Percentiles rank a stretch among this genome's conserved stretches.
phyloP scores from a whole-genome alignment of 2,329 filamentous ascomycete genomes.

The Arthroderma sp. region DNA sequence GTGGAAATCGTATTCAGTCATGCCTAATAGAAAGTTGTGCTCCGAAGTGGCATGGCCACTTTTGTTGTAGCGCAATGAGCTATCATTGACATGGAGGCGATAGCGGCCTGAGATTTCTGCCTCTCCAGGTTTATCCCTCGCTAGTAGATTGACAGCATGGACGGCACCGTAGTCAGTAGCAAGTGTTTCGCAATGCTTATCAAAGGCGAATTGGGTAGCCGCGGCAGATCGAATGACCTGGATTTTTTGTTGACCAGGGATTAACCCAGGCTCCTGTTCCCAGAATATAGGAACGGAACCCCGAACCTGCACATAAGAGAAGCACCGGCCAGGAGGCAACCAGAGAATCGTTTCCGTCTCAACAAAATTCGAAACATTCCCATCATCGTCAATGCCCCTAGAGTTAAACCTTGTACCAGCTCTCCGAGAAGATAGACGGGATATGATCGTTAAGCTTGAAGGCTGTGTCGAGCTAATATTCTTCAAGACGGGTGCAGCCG shows the following conservation, averaged over 20 bases:
- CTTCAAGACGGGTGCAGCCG: slow-evolving; percentile 57
- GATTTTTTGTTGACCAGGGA: slow-evolving; percentile 91
- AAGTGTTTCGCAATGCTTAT: slow-evolving; percentile 85
- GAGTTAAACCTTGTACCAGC: slow-evolving; percentile 94
- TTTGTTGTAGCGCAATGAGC: slow-evolving; percentile 48
- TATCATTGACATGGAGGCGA: slow-evolving; percentile 60
- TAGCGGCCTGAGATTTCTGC: slow-evolving; percentile 71
- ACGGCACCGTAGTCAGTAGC: slow-evolving; percentile 78
- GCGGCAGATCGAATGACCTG: slow-evolving; percentile 76
- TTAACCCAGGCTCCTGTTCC: slow-evolving; percentile 79
- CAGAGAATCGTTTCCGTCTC: slow-evolving; percentile 91
- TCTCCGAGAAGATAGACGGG: slow-evolving; percentile 74
- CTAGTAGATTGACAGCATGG: slow-evolving; percentile 89
- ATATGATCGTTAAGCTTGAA: slow-evolving; percentile 77
- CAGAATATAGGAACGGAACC: slow-evolving; percentile 94
- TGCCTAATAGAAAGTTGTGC: slow-evolving; percentile 55
- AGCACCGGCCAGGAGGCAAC: slow-evolving; percentile 62
- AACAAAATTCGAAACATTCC: slow-evolving; percentile 97
- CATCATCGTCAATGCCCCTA: slow-evolving; percentile 94
- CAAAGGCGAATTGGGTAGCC: slow-evolving; percentile 85
- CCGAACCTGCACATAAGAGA: slow-evolving; percentile 86
- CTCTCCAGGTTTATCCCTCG: slow-evolving; percentile 74
- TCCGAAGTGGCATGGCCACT: slow-evolving; percentile 45
- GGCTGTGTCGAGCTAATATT: slow-evolving; percentile 56
- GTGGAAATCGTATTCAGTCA: slow-evolving; percentile 92